Conservation (phyloP, 495 filamentous ascomycete species). For the Filosporella fistucella region DNA sequence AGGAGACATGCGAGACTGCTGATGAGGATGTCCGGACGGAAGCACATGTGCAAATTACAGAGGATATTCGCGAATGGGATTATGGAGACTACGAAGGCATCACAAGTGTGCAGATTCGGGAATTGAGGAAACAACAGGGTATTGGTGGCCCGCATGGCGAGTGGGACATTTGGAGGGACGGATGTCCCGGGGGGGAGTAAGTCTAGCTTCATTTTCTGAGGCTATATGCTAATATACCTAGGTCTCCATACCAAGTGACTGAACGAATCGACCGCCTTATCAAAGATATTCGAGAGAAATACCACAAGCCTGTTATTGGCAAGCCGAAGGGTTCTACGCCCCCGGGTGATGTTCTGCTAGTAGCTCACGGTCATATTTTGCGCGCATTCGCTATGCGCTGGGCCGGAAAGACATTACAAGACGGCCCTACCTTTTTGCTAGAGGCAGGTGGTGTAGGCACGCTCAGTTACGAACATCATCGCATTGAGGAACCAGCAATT, state of each 20-base stretch:
- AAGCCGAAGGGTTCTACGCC: constrained; percentile 37
- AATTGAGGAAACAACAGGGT: constrained; percentile 52
- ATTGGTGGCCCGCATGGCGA: constrained; percentile 40
- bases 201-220: constrained; percentile 9
- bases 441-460: constrained; percentile 85
- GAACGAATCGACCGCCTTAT: constrained; percentile 60
- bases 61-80: constrained; percentile 88
- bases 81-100: constrained; percentile 95
- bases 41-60: constrained; percentile 60
- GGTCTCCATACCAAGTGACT: constrained; percentile 32
- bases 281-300: constrained; percentile 58
- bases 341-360: constrained; percentile 48
- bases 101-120: constrained; percentile 66
- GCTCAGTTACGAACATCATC: constrained; percentile 69
- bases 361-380: constrained; percentile 84
- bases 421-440: constrained; percentile 63
- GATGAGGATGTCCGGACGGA: constrained; percentile 36
- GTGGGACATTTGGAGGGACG: constrained; percentile 86
- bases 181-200: constrained; percentile 65
- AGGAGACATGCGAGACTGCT: constrained; percentile 28
- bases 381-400: constrained; percentile 89
- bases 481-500: constrained; percentile 63
- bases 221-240: constrained; percentile 3
- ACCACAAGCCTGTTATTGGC: constrained; percentile 47
- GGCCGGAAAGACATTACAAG: constrained; percentile 63